Base-by-base conservation (phyloP, 345 rosid species). In the Moringa oleifera region DNA sequence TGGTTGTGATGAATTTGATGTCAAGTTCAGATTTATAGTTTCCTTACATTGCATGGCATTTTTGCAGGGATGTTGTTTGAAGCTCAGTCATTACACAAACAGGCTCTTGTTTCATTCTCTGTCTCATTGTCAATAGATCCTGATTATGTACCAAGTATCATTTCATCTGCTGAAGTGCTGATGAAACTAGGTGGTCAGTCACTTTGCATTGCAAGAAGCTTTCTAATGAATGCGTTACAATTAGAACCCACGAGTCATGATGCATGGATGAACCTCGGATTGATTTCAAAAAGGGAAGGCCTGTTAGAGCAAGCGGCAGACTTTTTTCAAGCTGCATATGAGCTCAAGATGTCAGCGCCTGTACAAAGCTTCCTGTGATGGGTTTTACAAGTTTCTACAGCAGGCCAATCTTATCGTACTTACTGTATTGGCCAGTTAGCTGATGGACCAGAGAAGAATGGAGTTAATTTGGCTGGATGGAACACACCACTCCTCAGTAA, bases 321-420 rank as follows among this genome's bases (percentile, higher is more conserved):
- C 24, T 94, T 72, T 73, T 88, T 85, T 71, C 95, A 94, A 73
- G 97, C 97, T 57, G 95, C 99, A 6, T 83, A 85, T 71, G 96
- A 94, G 63, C 90, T 94, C 41, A 63, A 83, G 70, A 67, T 76
- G 23, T 82, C 96, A 1, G 89, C 96, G 62, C 95, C 97, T 15
- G 83, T 86, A 51, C 85, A 86, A 61, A 75, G 85, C 73, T 82
- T 83, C 52, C 25, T 18, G 23, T 78, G 71, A 66, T 19, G 31
- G 52, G 4, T 59, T 18, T 46, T 57, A n/a, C 33, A 41, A 41
- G 6, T 41, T 5, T 9, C 1, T 41, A 11, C 6, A 57, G 65
- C 63, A 55, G 51, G 59, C 28, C 49, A 51, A 63, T 7, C 17
- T 37, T 17, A n/a, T 5, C 25, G 17, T 22, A 51, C 3, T 37